Evolutionary conservation across 306 rosid species (phyloP), one percentile per base, ranked within the genome.

Genomic region (Cyclanthera cordifolia): DNA sequence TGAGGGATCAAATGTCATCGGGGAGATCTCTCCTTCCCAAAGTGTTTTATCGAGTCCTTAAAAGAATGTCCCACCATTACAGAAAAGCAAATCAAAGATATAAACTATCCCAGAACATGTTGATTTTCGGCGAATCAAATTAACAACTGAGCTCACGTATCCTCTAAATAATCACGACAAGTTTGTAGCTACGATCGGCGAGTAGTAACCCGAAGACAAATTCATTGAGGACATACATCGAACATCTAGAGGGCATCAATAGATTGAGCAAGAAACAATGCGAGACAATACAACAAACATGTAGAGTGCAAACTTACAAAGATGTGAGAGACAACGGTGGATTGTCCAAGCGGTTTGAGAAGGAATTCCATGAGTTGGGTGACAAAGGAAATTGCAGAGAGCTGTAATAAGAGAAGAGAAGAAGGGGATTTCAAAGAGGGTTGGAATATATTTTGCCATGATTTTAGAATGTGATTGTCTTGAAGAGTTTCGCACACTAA

Each of bases 251-350:
- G 30, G 17, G 50, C 50, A 6, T 37, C 46, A 46, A 59, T 0
- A 17, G 24, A 58, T 7, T 58, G 66, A 56, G 12, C 43, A 28
- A 50, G 30, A 53, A 74, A 15, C 86, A 79, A 75, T 81, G 87
- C 16, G 86, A 72, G 17, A 88, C 88, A 56, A 84, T 41, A 6
- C 21, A 49, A 20, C 64, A n/a, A 59, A 59, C 47, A 59, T 4
- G 41, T 15, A 32, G 15, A 59, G 66, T 20, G 57, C 14, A 59
- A 74, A 14, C 90, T 80, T 84, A 89, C 96, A 55, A 89, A 74
- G 57, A 89, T 82, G 15, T 86, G 88, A 12, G 96, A 73, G n/a
- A 89, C 90, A 51, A 86, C 39, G 24, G 79, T 58, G 75, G 90
- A 78, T 69, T 88, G 96, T 46, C 96, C 93, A 10, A 89, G 28